Percentiles rank a stretch among this genome's conserved stretches.
Conservation (phyloP, 805 yeast species). For the Kockiozyma suomiensis region DNA sequence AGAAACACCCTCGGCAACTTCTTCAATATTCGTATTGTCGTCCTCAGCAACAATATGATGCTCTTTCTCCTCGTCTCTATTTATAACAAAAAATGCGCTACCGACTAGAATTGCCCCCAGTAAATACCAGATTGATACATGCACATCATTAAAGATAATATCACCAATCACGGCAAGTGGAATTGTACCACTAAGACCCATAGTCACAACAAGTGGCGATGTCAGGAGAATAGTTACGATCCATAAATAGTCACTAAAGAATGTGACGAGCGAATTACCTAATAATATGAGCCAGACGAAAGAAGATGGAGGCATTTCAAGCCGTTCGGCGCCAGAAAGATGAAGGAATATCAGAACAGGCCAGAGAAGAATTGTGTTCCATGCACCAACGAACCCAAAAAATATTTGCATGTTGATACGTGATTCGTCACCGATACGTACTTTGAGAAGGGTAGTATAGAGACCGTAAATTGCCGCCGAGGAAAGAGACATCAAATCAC, state of each 20-base stretch:
- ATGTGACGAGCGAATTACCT: conserved; percentile 73
- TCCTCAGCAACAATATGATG: conserved; percentile 10
- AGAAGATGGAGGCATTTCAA: conserved; percentile 65
- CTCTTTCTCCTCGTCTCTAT: conserved; percentile 74
- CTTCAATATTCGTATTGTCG: not conserved
- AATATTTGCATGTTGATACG: conserved; percentile 82
- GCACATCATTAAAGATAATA: conserved; percentile 66
- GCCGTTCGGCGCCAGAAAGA: conserved; percentile 62
- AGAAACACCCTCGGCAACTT: not conserved
- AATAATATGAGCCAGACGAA: conserved; percentile 57
- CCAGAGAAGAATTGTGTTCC: conserved; percentile 75
- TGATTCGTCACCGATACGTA: conserved; percentile 70
- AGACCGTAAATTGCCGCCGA: conserved; percentile 92
- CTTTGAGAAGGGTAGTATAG: conserved; percentile 82
- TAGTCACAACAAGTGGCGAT: conserved; percentile 92
- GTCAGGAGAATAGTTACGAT: conserved; percentile 92
- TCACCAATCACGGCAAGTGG: conserved; percentile 96
- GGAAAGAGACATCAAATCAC: conserved; percentile 75
- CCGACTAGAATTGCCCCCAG: conserved; percentile 82
- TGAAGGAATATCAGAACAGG: conserved; percentile 74
- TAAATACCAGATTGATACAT: conserved; percentile 63
- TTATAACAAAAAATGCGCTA: conserved; percentile 79
- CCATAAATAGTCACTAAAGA: conserved; percentile 92
- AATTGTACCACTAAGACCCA: conserved; percentile 88
- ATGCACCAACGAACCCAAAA: conserved; percentile 92